Percentiles rank a stretch among this genome's conserved stretches.
These are phyloP conservation scores for Fusarium nelsonii DNA, from an alignment of 2,329 filamentous ascomycete genomes.

Conservation along the genomic window DNA sequence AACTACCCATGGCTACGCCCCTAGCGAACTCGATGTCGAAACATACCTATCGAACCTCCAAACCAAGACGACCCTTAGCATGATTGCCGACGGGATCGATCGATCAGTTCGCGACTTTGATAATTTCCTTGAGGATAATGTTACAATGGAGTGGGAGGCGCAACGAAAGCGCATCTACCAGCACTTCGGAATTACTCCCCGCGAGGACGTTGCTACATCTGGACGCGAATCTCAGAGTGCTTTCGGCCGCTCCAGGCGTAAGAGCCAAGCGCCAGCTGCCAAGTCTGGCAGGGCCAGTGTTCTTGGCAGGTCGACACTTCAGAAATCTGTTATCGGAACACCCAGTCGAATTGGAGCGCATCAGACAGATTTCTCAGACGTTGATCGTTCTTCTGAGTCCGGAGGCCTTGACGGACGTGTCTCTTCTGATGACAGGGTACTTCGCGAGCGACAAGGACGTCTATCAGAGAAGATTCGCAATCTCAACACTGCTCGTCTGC, in stretches of 20 bases:
- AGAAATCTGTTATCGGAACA: slow-evolving; percentile 88
- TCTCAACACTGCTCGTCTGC: slow-evolving; percentile 79
- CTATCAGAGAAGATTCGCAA: slow-evolving; percentile 83
- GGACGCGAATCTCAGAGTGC: slow-evolving; percentile 65
- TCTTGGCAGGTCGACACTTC: slow-evolving; percentile 73
- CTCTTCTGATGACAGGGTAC: slow-evolving; percentile 76
- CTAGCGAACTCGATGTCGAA: slow-evolving; percentile 75
- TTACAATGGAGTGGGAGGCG: slow-evolving; percentile 95
- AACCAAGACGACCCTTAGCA: slow-evolving; percentile 89
- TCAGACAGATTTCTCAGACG: slow-evolving; percentile 75
- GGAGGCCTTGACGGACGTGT: slow-evolving; percentile 60
- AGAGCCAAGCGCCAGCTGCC: slow-evolving; percentile 62
- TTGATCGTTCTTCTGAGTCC: slow-evolving; percentile 68
- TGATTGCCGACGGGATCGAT: slow-evolving; percentile 91
- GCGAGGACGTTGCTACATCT: slow-evolving; percentile 60
- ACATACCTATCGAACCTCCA: slow-evolving; percentile 88
- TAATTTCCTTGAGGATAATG: slow-evolving; percentile 91
- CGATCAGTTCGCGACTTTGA: slow-evolving; percentile 93
- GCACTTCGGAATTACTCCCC: slow-evolving; percentile 87
- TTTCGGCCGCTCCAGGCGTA: slow-evolving; percentile 71
- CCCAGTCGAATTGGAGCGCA: slow-evolving; percentile 77
- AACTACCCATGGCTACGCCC: slow-evolving; percentile 56
- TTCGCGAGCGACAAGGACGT: slow-evolving; percentile 85
- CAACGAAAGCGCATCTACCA: slow-evolving; percentile 94
- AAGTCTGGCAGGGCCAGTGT: slow-evolving; percentile 63